Conservation (phyloP, 352 stramenopile species). For the Elongisporangium senticosum region DNA sequence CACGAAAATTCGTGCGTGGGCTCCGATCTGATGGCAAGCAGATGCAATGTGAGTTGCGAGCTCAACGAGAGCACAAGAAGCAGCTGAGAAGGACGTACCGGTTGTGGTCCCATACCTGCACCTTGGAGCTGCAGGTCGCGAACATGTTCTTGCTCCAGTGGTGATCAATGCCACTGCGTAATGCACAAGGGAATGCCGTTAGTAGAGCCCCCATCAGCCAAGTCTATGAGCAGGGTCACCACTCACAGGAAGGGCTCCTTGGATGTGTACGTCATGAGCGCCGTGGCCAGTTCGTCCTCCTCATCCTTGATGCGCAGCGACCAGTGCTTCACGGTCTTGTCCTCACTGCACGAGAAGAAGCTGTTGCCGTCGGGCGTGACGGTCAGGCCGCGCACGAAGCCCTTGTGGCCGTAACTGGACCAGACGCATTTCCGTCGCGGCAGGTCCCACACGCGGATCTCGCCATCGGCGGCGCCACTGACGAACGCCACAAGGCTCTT, state of each 20-base stretch:
- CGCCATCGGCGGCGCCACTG: conserved; percentile 88
- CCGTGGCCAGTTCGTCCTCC: conserved; percentile 61
- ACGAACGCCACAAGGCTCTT: conserved; percentile 87
- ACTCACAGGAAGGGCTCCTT: conserved; percentile 84
- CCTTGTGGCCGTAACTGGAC: conserved; percentile 89
- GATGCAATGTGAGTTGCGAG: not conserved
- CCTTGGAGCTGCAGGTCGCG: conserved; percentile 87
- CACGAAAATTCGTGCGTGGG: conserved; percentile 92
- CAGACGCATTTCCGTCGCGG: conserved; percentile 91
- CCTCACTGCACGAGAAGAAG: conserved; percentile 94
- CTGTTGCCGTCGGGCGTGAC: conserved; percentile 67
- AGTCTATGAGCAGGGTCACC: not conserved
- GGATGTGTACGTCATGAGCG: conserved; percentile 69
- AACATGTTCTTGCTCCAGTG: conserved; percentile 94
- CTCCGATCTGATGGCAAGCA: conserved; percentile 33
- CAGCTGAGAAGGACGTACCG: conserved; percentile 17
- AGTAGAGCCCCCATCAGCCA: not conserved
- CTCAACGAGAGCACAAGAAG: not conserved
- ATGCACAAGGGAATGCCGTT: conserved; percentile 11
- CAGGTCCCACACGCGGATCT: conserved; percentile 98
- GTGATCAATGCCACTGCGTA: conserved; percentile 96
- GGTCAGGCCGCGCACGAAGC: conserved; percentile 91
- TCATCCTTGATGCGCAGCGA: conserved; percentile 61
- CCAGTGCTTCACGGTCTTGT: conserved; percentile 95
- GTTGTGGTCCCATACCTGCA: conserved; percentile 96